Conservation (phyloP, 2,329 filamentous ascomycete species). For the Colletotrichum sojae region DNA sequence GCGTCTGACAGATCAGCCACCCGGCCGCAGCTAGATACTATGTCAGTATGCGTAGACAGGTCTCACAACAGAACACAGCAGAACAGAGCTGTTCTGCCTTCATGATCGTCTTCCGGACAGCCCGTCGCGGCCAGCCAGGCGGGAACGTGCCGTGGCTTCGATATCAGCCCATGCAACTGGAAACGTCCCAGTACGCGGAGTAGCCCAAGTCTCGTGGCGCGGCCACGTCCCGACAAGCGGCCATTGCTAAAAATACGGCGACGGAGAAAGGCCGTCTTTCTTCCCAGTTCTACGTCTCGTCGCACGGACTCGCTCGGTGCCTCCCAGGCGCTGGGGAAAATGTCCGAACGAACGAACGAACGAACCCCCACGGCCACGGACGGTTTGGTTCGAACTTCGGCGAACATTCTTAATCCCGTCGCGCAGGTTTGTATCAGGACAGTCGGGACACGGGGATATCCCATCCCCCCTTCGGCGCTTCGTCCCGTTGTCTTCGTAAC, state of each 20-base stretch:
- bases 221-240: conserved; percentile 3
- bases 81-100: too few species aligned
- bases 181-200: background rate
- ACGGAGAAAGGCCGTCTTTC: background rate
- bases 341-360: conserved; percentile 11
- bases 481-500: conserved; percentile 23
- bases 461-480: conserved; percentile 1
- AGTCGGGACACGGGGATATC: conserved; percentile 2
- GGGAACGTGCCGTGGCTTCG: background rate
- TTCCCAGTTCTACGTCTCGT: background rate
- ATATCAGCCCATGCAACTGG: too few species aligned
- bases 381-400: conserved; percentile 37
- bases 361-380: conserved; percentile 33
- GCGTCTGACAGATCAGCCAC: conserved; percentile 29
- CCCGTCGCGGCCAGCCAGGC: background rate
- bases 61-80: background rate
- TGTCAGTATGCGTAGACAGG: background rate
- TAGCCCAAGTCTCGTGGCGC: conserved; percentile 13
- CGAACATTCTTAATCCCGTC: conserved; percentile 6
- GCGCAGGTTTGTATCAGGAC: conserved; percentile 31
- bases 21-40: background rate
- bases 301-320: conserved; percentile 29
- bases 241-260: conserved; percentile 7
- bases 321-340: conserved; percentile 5
- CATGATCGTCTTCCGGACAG: conserved; percentile 5